Base-by-base conservation (phyloP, 768 basidiomycete species). In the Tephrocybe rancida region DNA sequence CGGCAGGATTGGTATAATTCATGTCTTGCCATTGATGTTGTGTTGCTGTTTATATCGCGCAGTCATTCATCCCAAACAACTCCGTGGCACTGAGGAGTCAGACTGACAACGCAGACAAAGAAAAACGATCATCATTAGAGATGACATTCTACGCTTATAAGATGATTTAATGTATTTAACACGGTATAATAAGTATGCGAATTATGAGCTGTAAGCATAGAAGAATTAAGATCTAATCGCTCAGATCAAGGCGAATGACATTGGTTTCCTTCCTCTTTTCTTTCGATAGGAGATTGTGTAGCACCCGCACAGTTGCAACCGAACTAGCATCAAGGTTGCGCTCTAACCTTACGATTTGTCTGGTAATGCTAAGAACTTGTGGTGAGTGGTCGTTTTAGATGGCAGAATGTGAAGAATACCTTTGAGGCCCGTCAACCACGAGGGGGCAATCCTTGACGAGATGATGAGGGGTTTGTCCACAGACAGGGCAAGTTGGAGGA, bases 391-490 rank as follows among this genome's bases (percentile, higher is more conserved):
- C 10, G 35, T 37, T 7, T 21, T 35, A 41, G 37, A 21, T 14
- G 39, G 27, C 16, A 24, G 18, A 29, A 16, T 9, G 37, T 32
- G 35, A 30, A 16, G 2, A 7, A 41, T 57, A 87, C 88, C 81
- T 86, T 50, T 72, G 68, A 1, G 81, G 70, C 1, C 87, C 88
- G 48, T 73, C 71, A 5, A 54, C 55, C 2, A 86, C 75, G 21
- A 81, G 61, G 14, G 85, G 80, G 61, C 90, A 92, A 24, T 78
- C 73, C 62, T 80, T 75, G 9, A 81, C 56, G 19, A 73, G 54
- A 64, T 69, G 65, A 35, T 68, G 64, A 35, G 77, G 70, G 3
- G 68, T 56, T 25, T 57, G 59, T 38, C 65, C 68, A 54, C 88
- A 90, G 35, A 88, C 69, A 3, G 68, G 62, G 56, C 87, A 90